Conservation (phyloP, 2,329 filamentous ascomycete species). For the Colletotrichum simmondsii region DNA sequence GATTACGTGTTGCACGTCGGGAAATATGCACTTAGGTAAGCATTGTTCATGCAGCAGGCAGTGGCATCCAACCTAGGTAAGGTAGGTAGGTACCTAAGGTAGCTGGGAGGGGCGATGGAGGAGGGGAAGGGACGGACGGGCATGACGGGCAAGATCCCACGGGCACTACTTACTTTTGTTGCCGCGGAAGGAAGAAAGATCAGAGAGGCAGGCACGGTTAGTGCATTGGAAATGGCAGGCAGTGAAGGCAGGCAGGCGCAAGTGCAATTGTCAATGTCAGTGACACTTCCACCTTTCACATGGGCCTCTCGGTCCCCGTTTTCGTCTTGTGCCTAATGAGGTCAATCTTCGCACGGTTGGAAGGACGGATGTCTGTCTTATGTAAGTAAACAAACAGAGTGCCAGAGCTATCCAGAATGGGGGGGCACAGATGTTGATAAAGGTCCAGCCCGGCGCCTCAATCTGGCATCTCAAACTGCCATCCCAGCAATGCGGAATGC, state of each 20-base stretch:
- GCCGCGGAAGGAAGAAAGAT: too few relatives aligned
- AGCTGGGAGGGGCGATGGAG: neutral
- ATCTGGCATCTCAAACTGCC: neutral
- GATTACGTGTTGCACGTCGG: conserved; percentile 7
- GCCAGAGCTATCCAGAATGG: neutral
- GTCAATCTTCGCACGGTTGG: too few relatives aligned
- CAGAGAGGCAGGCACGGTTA: neutral
- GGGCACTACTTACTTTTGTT: neutral
- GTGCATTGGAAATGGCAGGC: neutral
- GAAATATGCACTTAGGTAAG: conserved; percentile 18
- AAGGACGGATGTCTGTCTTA: neutral
- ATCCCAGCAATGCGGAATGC: neutral
- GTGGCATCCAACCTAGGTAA: neutral
- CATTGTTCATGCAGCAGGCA: neutral
- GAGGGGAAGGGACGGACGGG: neutral
- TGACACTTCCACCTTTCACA: neutral
- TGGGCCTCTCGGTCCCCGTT: neutral
- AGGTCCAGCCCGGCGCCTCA: neutral
- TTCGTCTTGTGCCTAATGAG: neutral
- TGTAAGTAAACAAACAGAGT: neutral
- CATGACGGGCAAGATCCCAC: neutral
- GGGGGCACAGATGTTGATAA: neutral
- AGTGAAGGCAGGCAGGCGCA: neutral
- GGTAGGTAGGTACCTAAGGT: neutral
- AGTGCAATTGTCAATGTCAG: neutral